phyloP scores from a whole-genome alignment of 78 protist species.

The Tieghemostelium lacteum region DNA sequence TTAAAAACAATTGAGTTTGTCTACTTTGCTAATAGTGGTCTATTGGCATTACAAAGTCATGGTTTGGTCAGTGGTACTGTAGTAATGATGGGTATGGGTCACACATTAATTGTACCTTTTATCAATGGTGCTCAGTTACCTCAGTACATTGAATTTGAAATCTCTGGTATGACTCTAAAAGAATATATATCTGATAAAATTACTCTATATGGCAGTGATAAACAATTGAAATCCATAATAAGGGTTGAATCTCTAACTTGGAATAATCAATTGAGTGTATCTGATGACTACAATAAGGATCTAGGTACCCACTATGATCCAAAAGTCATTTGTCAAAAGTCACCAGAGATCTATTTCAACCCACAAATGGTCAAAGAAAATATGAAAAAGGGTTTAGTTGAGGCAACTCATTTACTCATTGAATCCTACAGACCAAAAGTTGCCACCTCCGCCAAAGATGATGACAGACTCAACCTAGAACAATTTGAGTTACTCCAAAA shows the following conservation, averaged over 20 bases:
- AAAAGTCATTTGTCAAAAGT: not conserved
- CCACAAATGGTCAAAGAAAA: not conserved
- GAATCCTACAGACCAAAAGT: not conserved
- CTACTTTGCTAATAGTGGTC: constrained; percentile 5
- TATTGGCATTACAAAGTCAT: constrained; percentile 14
- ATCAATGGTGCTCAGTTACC: not conserved
- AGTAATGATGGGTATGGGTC: not conserved
- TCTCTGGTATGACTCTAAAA: not conserved
- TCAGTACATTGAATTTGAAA: not conserved
- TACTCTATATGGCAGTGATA: not conserved
- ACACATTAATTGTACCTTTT: not conserved
- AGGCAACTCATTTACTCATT: not conserved
- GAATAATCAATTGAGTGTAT: not conserved
- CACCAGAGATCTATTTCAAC: constrained; percentile 19
- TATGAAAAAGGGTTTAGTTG: not conserved
- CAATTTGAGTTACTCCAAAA: not conserved
- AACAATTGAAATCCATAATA: not conserved
- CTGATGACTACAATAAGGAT: not conserved
- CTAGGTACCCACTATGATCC: not conserved
- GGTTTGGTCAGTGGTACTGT: constrained; percentile 46
- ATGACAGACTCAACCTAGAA: not conserved
- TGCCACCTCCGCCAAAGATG: not conserved
- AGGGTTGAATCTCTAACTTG: not conserved
- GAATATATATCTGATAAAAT: not conserved
- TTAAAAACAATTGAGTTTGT: not conserved